Conservation (phyloP, 2,329 filamentous ascomycete species). For the Drechslerella coelobrocha region DNA sequence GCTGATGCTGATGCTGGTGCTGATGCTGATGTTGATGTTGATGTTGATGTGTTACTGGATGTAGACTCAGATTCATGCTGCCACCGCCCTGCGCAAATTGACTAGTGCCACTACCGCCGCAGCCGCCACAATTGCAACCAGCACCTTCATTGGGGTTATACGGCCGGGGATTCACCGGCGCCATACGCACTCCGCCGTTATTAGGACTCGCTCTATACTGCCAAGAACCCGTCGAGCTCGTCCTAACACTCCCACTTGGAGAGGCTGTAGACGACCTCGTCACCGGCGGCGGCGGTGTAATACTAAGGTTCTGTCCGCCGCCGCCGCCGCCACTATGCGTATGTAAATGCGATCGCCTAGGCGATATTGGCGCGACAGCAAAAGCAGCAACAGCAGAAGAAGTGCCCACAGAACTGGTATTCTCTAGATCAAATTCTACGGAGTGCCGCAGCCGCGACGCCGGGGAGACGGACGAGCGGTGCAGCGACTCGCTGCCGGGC, state of each 20-base stretch:
- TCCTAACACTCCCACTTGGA: slow-evolving; percentile 33
- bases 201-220: slow-evolving; percentile 41
- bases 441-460: slow-evolving; percentile 35
- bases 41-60: too few species aligned
- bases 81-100: too few species aligned
- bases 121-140: background rate
- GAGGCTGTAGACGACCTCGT: slow-evolving; percentile 46
- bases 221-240: slow-evolving; percentile 45
- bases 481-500: slow-evolving; percentile 18
- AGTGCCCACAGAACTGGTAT: too few species aligned
- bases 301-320: slow-evolving; percentile 27
- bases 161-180: slow-evolving; percentile 31
- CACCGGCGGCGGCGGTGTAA: slow-evolving; percentile 39
- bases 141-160: slow-evolving; percentile 44
- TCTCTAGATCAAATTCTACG: slow-evolving; percentile 39
- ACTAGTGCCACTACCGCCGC: background rate
- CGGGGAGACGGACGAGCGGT: slow-evolving; percentile 34
- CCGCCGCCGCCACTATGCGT: slow-evolving; percentile 21
- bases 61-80: too few species aligned
- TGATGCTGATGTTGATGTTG: background rate
- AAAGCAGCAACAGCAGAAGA: too few species aligned
- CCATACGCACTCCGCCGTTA: slow-evolving; percentile 32
- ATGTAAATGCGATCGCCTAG: slow-evolving; percentile 30
- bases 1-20: slow-evolving; percentile 21
- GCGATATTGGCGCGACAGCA: slow-evolving; percentile 25